phyloP scores from a whole-genome alignment of 2,329 filamentous ascomycete genomes.

The Epichloe gansuensis region DNA sequence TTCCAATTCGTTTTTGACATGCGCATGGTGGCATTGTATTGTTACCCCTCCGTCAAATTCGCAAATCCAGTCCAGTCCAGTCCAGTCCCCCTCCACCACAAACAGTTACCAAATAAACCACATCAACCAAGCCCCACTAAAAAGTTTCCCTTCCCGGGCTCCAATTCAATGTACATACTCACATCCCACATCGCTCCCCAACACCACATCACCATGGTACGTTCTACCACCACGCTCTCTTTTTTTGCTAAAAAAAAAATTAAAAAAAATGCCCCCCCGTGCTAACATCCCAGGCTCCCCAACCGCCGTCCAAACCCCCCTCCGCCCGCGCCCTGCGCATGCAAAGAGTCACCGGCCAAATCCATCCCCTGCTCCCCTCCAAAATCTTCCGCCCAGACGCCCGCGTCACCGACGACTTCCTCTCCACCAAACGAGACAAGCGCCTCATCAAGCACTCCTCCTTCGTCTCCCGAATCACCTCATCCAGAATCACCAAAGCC shows the following conservation, averaged over 20 bases:
- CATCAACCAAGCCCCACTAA: background rate
- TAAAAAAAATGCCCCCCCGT: background rate
- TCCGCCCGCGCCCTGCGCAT: slow-evolving; percentile 44
- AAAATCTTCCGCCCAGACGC: slow-evolving; percentile 40
- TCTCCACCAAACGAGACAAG: slow-evolving; percentile 71
- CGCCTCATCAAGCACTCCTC: slow-evolving; percentile 67
- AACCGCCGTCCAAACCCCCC: slow-evolving; percentile 32
- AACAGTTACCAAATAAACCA: background rate
- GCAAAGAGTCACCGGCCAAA: slow-evolving; percentile 34
- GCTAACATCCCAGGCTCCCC: slow-evolving; percentile 13
- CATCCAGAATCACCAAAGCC: slow-evolving; percentile 24
- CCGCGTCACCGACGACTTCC: slow-evolving; percentile 43
- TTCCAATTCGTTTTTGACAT: no score
- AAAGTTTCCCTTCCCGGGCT: background rate
- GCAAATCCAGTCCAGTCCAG: no score
- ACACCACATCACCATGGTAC: background rate
- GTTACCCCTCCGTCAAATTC: no score
- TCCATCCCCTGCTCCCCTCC: slow-evolving; percentile 37
- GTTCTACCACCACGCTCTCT: background rate
- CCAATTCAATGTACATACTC: background rate
- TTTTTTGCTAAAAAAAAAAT: background rate
- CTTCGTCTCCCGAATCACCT: slow-evolving; percentile 65
- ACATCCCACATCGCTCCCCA: background rate
- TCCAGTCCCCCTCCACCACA: no score
- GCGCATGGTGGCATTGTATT: no score